Base-by-base conservation (phyloP, 257 asterid genomes). In the Schizonepeta tenuifolia region DNA sequence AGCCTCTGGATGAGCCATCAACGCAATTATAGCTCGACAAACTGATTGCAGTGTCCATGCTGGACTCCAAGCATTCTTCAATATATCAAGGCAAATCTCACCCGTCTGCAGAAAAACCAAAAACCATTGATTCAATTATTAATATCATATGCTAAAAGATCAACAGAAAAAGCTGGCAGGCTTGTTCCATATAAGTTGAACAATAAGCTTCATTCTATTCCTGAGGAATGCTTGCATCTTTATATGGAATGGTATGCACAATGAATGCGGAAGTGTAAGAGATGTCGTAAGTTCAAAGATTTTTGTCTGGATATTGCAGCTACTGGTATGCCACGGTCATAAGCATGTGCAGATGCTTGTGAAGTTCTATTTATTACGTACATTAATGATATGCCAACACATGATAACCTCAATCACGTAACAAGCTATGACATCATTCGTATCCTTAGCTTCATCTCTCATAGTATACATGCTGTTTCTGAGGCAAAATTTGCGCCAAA, bases 31-130 rank as follows among this genome's bases (percentile, higher is more conserved):
- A 84, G 99, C 99, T 83, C 98, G 85, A 79, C 99, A 95, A 77
- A 95, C 96, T 59, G 99, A 95, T 70, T 95, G 99, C 72, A 95
- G 89, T 9, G 99, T 95, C 99, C 99, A 95, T 44, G 99, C 99
- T 14, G 99, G 99, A 71, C 99, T 95, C 99, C 99, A 90, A 51
- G 96, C 97, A 41, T 86, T 92, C 88, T 95, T 95, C 94, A 95
- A 86, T 75, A 95, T 95, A 88, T 95, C 99, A 77, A 95, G 98
- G 89, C 99, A 95, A 80, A 95, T 95, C 85, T 95, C 99, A 83
- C 99, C 98, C 0, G 97, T 90, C 99, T 95, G 86, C 72, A 57
- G 35, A 76, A 72, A 8, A 57, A 40, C 24, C 31, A 51, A 20
- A 57, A 63, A 11, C 15, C 65, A 51, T 1, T 7, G 21, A 57